A percentile compares a stretch with the other conserved stretches of the same genome.
These are phyloP conservation scores for Fermentozyma sake DNA, from an alignment of 1,139 yeast species.

Conservation along the genomic window DNA sequence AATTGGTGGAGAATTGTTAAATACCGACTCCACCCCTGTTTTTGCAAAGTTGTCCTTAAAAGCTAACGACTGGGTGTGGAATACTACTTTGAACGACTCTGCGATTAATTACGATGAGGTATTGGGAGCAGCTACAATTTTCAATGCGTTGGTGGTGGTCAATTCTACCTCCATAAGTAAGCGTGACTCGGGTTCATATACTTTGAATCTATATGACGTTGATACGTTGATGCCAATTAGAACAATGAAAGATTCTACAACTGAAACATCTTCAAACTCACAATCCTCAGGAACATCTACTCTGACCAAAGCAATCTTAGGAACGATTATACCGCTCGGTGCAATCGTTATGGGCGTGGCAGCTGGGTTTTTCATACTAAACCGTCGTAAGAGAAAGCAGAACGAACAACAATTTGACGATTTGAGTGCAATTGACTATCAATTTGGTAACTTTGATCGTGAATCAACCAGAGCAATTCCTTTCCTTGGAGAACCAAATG, in stretches of 20 bases:
- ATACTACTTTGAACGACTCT: conserved; percentile 11
- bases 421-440: conserved; percentile 30
- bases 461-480: conserved; percentile 7
- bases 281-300: conserved; percentile 4
- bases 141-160: conserved; percentile 36
- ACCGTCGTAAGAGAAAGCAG: conserved; percentile 16
- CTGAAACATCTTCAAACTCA: conserved; percentile 6
- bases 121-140: conserved; percentile 42
- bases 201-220: conserved; percentile 23
- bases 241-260: conserved; percentile 15
- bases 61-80: conserved; percentile 44
- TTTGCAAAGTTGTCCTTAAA: conserved; percentile 31
- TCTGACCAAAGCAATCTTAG: conserved; percentile 29
- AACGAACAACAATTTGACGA: conserved; percentile 14
- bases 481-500: no score
- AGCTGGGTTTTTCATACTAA: conserved; percentile 15
- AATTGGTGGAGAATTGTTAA: conserved; percentile 32
- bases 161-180: conserved; percentile 16
- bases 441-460: conserved; percentile 24
- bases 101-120: conserved; percentile 18
- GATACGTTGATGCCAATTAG: conserved; percentile 17
- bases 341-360: conserved; percentile 17
- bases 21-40: conserved; percentile 35
- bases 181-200: conserved; percentile 16
- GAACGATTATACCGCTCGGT: conserved; percentile 31